A percentile compares a stretch with the other conserved stretches of the same genome.
Evolutionary conservation across 495 filamentous ascomycete species (phyloP).

Genomic region (Tuber brumale): DNA sequence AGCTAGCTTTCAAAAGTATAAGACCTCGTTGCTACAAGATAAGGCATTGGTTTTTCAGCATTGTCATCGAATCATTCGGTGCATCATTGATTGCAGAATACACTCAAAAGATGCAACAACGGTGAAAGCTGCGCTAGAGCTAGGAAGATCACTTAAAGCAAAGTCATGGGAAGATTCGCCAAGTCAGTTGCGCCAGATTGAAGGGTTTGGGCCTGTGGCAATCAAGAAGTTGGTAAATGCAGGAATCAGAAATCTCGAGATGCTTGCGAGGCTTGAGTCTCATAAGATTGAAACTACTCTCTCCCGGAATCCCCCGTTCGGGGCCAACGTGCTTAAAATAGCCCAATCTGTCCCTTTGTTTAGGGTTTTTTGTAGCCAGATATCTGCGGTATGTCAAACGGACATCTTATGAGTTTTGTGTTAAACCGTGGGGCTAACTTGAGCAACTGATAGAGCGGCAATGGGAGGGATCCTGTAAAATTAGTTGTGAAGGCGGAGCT

Average conservation of each 20-base stretch:
- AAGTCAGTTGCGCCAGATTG: slow-evolving; percentile 78
- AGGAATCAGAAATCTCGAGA: slow-evolving; percentile 63
- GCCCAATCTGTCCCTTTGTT: slow-evolving; percentile 71
- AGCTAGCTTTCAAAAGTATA: slow-evolving; percentile 57
- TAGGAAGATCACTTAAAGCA: slow-evolving; percentile 69
- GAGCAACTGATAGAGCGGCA: slow-evolving; percentile 10
- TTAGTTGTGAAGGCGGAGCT: slow-evolving; percentile 63
- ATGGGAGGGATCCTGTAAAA: slow-evolving; percentile 46
- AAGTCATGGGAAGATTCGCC: slow-evolving; percentile 81
- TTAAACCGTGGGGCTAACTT: not conserved
- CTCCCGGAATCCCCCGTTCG: slow-evolving; percentile 77
- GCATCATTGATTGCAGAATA: slow-evolving; percentile 78
- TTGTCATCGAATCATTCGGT: slow-evolving; percentile 67
- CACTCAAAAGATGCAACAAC: slow-evolving; percentile 59
- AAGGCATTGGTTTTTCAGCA: slow-evolving; percentile 65
- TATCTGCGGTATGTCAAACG: slow-evolving; percentile 24
- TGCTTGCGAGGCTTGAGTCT: slow-evolving; percentile 60
- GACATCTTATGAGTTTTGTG: not conserved
- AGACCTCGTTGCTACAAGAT: slow-evolving; percentile 60
- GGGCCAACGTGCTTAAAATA: slow-evolving; percentile 57
- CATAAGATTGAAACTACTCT: slow-evolving; percentile 69
- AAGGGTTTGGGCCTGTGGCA: slow-evolving; percentile 68
- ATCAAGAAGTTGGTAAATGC: slow-evolving; percentile 69
- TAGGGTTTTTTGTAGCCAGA: slow-evolving; percentile 47
- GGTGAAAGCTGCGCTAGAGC: slow-evolving; percentile 65